phyloP scores from a whole-genome alignment of 345 rosid genomes.

The Aquilaria malaccensis region DNA sequence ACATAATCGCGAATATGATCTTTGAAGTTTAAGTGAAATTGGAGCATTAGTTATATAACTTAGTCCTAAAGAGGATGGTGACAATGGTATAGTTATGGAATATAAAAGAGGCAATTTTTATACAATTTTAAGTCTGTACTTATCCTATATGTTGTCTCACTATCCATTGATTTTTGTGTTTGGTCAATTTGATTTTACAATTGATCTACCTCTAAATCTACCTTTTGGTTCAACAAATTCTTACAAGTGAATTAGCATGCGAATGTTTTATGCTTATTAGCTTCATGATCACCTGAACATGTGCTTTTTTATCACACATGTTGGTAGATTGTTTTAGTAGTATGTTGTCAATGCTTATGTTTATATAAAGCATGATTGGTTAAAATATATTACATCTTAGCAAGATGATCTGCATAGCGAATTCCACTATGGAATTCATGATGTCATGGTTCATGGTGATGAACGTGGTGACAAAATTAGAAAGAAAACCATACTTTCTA shows the following conservation, averaged over 20 bases:
- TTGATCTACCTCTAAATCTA: background rate
- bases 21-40: background rate
- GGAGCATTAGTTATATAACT: background rate
- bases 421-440: background rate
- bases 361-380: background rate
- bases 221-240: background rate
- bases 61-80: background rate
- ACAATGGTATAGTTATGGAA: background rate
- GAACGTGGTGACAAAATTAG: background rate
- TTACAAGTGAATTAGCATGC: background rate
- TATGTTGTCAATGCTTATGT: background rate
- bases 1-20: background rate
- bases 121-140: too few species aligned
- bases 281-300: background rate
- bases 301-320: background rate
- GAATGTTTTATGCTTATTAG: background rate
- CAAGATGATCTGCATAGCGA: background rate
- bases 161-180: background rate
- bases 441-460: background rate
- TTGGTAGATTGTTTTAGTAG: background rate
- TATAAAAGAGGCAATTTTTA: background rate
- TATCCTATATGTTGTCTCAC: background rate
- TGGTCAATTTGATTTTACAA: background rate
- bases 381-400: too few species aligned
- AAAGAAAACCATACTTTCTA: background rate